Conservation (phyloP, 1,139 yeast genomes). For the Yamadazyma triangularis region DNA sequence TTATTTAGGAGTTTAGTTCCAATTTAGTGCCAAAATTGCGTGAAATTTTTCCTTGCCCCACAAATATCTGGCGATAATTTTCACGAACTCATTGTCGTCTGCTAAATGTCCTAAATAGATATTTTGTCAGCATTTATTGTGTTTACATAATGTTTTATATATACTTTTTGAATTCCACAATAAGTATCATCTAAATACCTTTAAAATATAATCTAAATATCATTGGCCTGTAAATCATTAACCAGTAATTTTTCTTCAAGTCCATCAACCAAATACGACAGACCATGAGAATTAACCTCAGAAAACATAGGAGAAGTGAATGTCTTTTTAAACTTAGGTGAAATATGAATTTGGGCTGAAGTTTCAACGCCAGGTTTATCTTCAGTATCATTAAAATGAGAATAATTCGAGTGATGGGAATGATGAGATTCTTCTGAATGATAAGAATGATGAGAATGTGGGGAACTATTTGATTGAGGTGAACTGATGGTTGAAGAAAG, state of each 20-base stretch:
- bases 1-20: neutral
- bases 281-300: neutral
- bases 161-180: no score
- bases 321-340: neutral
- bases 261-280: no score
- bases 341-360: neutral
- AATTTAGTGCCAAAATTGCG: neutral
- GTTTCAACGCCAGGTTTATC: neutral
- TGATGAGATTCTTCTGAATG: neutral
- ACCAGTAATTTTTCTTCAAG: no score
- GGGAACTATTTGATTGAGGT: neutral
- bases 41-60: neutral
- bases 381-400: neutral
- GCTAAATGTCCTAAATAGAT: no score
- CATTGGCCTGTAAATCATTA: no score
- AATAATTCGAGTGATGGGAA: neutral
- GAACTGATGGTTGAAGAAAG: no score
- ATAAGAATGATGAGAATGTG: neutral
- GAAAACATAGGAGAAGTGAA: neutral
- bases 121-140: no score
- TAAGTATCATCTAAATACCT: no score
- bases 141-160: no score
- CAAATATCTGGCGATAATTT: neutral
- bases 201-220: no score
- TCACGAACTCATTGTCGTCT: no score